Base-by-base conservation (phyloP, 495 filamentous ascomycete genomes). In the Antarctomyces pellizariae region DNA sequence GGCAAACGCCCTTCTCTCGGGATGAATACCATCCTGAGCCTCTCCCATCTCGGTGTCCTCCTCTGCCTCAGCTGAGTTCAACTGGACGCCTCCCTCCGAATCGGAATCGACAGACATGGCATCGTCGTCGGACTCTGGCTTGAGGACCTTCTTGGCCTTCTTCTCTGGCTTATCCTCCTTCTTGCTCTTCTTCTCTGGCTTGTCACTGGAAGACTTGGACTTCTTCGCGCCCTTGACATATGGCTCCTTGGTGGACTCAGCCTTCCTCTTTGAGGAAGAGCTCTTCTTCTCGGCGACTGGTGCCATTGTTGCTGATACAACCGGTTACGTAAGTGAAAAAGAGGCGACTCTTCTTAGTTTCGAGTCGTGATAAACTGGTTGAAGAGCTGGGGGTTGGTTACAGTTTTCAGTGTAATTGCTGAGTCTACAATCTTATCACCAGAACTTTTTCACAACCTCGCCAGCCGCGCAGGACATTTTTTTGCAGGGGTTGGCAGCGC, bases 161-260 rank as follows among this genome's bases (percentile, higher is more conserved):
- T 18, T 10, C 3, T 16, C 12, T 0, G 35, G 16, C 13, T 25
- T 31, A 7, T n/a, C 14, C 13, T 34, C 39, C 16, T 35, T 36
- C 31, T 38, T 41, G 28, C 51, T 53, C 2, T 10, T 32, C 27
- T 19, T 34, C 38, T 24, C 44, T 30, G 23, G 22, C 17, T 40
- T 40, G 14, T 44, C 48, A n/a, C n/a, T n/a, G n/a, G n/a, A n/a
- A n/a, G n/a, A n/a, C 38, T 53, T 64, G 7, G 48, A 44, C 31
- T 64, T 64, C 37, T 64, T 66, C 29, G 34, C 27, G 7, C 33
- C 33, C 15, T 39, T 37, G 1, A 26, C 26, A 15, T 28, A 11
- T 7, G 3, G 17, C 11, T 36, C 27, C 21, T 44, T 44, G 10
- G 22, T 19, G 4, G 35, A 27, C 17, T 30, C 30, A 5, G 30